Evolutionary conservation across 2,329 filamentous ascomycete genomes (phyloP).

Genomic region (Diplodia scrobiculata): DNA sequence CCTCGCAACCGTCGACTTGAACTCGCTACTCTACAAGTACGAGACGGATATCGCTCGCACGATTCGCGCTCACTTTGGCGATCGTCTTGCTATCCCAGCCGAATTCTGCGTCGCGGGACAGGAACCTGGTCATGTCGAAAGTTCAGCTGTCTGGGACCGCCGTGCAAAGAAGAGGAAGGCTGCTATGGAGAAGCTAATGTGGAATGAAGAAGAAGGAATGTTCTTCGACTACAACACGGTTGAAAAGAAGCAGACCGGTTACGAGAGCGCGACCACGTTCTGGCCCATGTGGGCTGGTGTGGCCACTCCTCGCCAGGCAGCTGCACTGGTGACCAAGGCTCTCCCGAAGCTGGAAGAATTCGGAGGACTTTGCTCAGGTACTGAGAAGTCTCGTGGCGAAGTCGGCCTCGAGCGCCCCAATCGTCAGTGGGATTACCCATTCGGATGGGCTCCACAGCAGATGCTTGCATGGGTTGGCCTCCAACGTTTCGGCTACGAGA

Average conservation of each 20-base stretch:
- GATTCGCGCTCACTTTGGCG: slow-evolving; percentile 81
- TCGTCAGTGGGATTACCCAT: slow-evolving; percentile 97
- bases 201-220: slow-evolving; percentile 90
- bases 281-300: slow-evolving; percentile 97
- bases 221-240: slow-evolving; percentile 96
- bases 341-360: slow-evolving; percentile 85
- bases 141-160: slow-evolving; percentile 86
- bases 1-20: slow-evolving; percentile 89
- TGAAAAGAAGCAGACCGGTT: slow-evolving; percentile 75
- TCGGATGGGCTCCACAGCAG: slow-evolving; percentile 97
- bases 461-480: slow-evolving; percentile 96
- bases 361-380: slow-evolving; percentile 86
- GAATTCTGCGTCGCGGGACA: slow-evolving; percentile 74
- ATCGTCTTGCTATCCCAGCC: slow-evolving; percentile 76
- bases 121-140: slow-evolving; percentile 69
- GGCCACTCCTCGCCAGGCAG: slow-evolving; percentile 82
- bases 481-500: slow-evolving; percentile 85
- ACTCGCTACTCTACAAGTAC: slow-evolving; percentile 95
- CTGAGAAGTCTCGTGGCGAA: slow-evolving; percentile 80
- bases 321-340: slow-evolving; percentile 74
- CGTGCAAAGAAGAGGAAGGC: slow-evolving; percentile 80
- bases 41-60: slow-evolving; percentile 88
- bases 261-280: slow-evolving; percentile 91
- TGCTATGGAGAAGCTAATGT: slow-evolving; percentile 88
- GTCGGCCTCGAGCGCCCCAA: slow-evolving; percentile 83